Evolutionary conservation across 2,329 filamentous ascomycete species (phyloP).

Genomic region (Curvularia eragrostidis): DNA sequence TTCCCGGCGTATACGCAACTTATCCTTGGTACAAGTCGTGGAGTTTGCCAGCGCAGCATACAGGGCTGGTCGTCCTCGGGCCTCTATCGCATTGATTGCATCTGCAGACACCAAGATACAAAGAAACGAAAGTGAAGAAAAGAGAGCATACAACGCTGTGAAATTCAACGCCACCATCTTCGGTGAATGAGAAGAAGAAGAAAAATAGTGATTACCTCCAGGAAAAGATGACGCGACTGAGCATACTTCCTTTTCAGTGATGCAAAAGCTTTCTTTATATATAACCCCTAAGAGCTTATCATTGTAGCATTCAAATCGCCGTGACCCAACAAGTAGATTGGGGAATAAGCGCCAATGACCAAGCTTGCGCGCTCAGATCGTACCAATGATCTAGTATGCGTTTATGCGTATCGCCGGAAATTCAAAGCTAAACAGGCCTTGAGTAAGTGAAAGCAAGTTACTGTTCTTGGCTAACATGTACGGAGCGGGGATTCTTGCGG

Average conservation of each 20-base stretch:
- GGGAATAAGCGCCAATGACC: background rate
- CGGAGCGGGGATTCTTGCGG: background rate
- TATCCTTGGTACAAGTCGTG: slow-evolving; percentile 41
- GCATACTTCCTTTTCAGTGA: background rate
- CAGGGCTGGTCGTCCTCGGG: slow-evolving; percentile 35
- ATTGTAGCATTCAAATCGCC: background rate
- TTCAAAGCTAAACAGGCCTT: background rate
- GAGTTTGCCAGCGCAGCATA: slow-evolving; percentile 39
- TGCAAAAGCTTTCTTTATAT: background rate
- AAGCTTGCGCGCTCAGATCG: background rate
- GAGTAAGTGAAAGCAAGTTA: background rate
- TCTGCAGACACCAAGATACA: slow-evolving; percentile 33
- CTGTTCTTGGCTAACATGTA: background rate
- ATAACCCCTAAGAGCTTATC: background rate
- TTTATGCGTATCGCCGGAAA: background rate
- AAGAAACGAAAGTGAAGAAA: slow-evolving; percentile 30
- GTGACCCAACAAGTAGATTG: background rate
- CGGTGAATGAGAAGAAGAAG: background rate
- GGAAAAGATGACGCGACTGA: background rate
- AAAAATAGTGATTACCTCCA: background rate
- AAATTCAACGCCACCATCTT: slow-evolving; percentile 30
- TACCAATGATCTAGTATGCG: background rate
- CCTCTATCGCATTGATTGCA: slow-evolving; percentile 36
- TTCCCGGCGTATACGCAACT: slow-evolving; percentile 39
- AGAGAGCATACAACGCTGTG: slow-evolving; percentile 30